Evolutionary conservation across 805 yeast genomes (phyloP), one percentile per base, ranked within the genome.

Genomic region (Saccharomycopsis guyanensis): DNA sequence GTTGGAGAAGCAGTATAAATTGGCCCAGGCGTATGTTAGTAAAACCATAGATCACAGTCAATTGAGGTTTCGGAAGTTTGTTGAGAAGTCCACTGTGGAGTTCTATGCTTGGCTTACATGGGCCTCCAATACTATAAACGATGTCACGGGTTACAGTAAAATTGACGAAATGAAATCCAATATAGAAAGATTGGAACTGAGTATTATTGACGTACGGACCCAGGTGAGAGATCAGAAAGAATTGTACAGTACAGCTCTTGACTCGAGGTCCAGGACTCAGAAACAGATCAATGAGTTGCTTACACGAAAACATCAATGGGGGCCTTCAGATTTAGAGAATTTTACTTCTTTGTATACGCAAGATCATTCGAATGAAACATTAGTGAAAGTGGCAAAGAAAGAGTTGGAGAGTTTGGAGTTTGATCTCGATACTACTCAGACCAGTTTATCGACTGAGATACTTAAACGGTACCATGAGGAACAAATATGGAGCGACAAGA

Each of bases 401-500:
- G 55, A 59, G 8, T 66, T 89, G 35, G 71, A 70, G 19, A 62
- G 66, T 22, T 69, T 78, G 1, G 97, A 89, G 55, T 59, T 57
- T 2, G 60, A 63, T 40, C 84, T 82, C 36, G 96, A 88, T 46
- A 79, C 79, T 7, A 62, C 81, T 16, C 91, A 84, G 54, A 72
- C 78, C 45, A 75, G 72, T 47, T 65, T 88, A 40, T 80, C 87
- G 15, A 80, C 80, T 47, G 81, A 86, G 49, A 93, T 93, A 15
- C 69, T 91, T 57, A 80, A 88, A 1, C 69, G 97, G 55, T 93
- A 93, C 57, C 96, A 91, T 53, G 97, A 93, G 61, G 99, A 93
- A 58, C 97, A 93, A 63, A 78, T 93, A 5, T 93, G 98, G 97
- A 86, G 96, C 1, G 98, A 93, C 64, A 89, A 89, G 63, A 93